These are phyloP conservation scores for Capsicum baccatum DNA, from an alignment of 257 asterid species.

Conservation along the genomic window DNA sequence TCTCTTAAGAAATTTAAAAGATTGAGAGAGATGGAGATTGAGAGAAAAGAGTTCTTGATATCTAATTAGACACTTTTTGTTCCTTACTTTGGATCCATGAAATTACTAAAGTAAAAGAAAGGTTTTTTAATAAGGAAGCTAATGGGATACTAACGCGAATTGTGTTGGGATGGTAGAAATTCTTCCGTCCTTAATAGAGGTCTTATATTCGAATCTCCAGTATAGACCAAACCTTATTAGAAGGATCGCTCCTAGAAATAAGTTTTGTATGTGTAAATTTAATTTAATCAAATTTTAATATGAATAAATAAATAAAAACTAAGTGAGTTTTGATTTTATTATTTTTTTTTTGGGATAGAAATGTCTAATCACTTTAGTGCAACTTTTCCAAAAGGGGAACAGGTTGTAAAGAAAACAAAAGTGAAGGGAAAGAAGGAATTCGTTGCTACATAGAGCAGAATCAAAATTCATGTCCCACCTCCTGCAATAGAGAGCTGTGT, in stretches of 20 bases:
- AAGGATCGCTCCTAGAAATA: no score
- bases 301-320: no score
- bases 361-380: slow-evolving; percentile 39
- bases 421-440: slow-evolving; percentile 48
- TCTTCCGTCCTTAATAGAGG: no score
- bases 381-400: slow-evolving; percentile 48
- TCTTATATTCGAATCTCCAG: no score
- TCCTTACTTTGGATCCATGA: slow-evolving; percentile 39
- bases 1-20: not conserved
- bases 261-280: no score
- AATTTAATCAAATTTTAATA: no score
- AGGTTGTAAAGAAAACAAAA: slow-evolving; percentile 48
- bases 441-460: slow-evolving; percentile 31
- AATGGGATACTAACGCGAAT: not conserved
- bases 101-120: slow-evolving; percentile 30
- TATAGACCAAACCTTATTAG: no score
- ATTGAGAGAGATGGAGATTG: slow-evolving; percentile 10
- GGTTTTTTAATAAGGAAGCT: not conserved
- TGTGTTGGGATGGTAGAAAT: no score
- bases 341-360: slow-evolving; percentile 22
- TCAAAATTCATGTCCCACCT: slow-evolving; percentile 31
- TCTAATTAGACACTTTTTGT: slow-evolving; percentile 26
- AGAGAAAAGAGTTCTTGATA: slow-evolving; percentile 24
- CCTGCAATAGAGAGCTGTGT: not conserved
- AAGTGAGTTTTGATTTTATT: no score